Conservation (phyloP, 179 eudicot genomes). For the Corrigiola litoralis region DNA sequence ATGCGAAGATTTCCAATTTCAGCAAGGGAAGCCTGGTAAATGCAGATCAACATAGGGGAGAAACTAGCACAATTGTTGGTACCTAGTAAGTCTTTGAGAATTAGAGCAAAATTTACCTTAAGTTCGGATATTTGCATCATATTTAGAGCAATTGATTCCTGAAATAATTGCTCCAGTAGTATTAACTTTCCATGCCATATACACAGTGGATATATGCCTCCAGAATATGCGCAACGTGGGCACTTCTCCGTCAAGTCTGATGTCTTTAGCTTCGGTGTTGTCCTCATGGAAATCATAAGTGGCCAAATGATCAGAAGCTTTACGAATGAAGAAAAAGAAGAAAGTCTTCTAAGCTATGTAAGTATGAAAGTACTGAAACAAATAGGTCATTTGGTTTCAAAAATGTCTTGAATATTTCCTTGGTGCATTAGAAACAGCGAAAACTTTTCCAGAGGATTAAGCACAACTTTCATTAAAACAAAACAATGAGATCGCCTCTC, state of each 20-base stretch:
- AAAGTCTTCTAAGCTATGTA: conserved; percentile 20
- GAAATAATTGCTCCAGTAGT: background rate
- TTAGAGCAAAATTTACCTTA: background rate
- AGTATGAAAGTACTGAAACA: background rate
- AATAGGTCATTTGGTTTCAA: too few relatives aligned
- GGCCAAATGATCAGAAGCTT: conserved; percentile 16
- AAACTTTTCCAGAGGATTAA: too few relatives aligned
- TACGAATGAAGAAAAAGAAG: conserved; percentile 5
- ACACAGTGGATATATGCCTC: conserved; percentile 34
- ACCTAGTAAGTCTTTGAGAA: conserved; percentile 24
- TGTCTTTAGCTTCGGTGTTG: conserved; percentile 28
- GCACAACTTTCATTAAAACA: background rate
- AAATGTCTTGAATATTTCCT: too few relatives aligned
- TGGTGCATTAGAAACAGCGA: too few relatives aligned
- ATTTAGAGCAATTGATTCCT: too few relatives aligned
- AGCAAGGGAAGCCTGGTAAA: conserved; percentile 30
- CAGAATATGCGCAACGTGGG: conserved; percentile 24
- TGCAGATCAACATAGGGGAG: conserved; percentile 19
- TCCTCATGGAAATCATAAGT: conserved; percentile 21
- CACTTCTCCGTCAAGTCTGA: conserved; percentile 27
- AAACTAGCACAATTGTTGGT: conserved; percentile 15
- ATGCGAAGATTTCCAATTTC: conserved; percentile 46
- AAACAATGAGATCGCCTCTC: background rate
- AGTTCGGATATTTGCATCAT: background rate
- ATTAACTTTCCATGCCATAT: background rate